Evolutionary conservation across 164 flowering plant genomes (phyloP), one percentile per base, ranked within the genome.

Genomic region (Chimonanthus salicifolius): DNA sequence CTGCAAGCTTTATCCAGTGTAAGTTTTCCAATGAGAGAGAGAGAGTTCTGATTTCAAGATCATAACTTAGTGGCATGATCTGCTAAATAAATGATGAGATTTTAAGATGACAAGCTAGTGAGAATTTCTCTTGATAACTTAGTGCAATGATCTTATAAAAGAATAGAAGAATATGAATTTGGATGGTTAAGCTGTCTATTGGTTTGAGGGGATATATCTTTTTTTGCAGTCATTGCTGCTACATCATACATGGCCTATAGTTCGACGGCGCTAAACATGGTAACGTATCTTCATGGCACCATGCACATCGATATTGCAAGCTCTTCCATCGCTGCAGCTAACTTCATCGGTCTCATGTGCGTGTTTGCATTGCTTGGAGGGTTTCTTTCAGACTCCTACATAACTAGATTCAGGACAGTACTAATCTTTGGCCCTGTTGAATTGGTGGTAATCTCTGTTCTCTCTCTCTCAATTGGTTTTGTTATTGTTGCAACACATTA

Each of bases 331-430:
- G 69, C 71, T 11, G 69, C 72, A 5, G 75, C 81, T 13, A 75
- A 79, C 48, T 79, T 79, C 67, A 44, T 75, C 15, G 81, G 76
- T 48, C 73, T 47, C 7, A 58, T 73, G 15, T 79, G 75, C 3
- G 66, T 72, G 1, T 73, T 75, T 3, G 58, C 78, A 20, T 45
- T 79, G 62, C 13, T 79, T 9, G 78, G 78, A 4, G 81, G 76
- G 1, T 75, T 79, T 58, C 73, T 75, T 50, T 75, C 81, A 0
- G 81, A 79, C 47, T 72, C 81, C 16, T 79, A 79, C 68, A 72
- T 79, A n/a, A 72, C 74, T 46, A 72, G 78, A 47, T 79, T 79
- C 54, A 75, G 60, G 67, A 68, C 78, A 33, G 51, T 75, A 2
- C 63, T 79, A 47, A 69, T 79, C 20, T 79, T 75, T 18, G 76